phyloP scores from a whole-genome alignment of 2,329 filamentous ascomycete species.

The Ploettnerulaceae sp. region DNA sequence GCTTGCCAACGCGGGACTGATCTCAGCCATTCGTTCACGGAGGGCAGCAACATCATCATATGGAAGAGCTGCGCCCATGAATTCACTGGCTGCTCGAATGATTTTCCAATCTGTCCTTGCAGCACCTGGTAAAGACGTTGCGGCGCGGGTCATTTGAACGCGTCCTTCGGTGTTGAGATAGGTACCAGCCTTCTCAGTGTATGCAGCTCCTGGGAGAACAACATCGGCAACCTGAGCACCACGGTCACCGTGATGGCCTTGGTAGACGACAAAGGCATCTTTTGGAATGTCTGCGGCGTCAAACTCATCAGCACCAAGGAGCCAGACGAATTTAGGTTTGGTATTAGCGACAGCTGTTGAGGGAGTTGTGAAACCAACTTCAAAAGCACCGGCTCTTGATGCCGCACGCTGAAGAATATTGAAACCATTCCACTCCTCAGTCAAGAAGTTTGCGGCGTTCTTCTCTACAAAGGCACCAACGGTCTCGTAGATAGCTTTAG shows the following conservation, averaged over 20 bases:
- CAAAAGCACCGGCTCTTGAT: slow-evolving; percentile 87
- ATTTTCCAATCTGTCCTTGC: slow-evolving; percentile 99
- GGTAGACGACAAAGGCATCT: slow-evolving; percentile 94
- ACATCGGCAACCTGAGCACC: slow-evolving; percentile 92
- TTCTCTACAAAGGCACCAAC: slow-evolving; percentile 90
- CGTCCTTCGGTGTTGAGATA: slow-evolving; percentile 98
- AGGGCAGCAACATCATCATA: slow-evolving; percentile 91
- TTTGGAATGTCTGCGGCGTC: slow-evolving; percentile 82
- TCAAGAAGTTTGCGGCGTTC: slow-evolving; percentile 82
- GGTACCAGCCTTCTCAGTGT: slow-evolving; percentile 93
- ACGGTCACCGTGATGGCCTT: slow-evolving; percentile 94
- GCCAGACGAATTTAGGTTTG: slow-evolving; percentile 92
- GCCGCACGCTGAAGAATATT: slow-evolving; percentile 93
- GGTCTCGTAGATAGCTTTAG: slow-evolving; percentile 88
- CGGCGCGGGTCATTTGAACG: slow-evolving; percentile 87
- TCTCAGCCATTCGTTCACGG: slow-evolving; percentile 90
- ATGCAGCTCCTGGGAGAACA: slow-evolving; percentile 87
- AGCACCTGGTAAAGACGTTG: slow-evolving; percentile 82
- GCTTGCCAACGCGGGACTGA: slow-evolving; percentile 80
- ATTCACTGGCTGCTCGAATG: slow-evolving; percentile 86
- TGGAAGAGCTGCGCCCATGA: slow-evolving; percentile 77
- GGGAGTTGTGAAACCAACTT: slow-evolving; percentile 89
- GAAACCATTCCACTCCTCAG: slow-evolving; percentile 92
- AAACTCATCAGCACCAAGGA: slow-evolving; percentile 92
- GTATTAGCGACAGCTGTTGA: slow-evolving; percentile 77